These are phyloP conservation scores for Tetradesmus lagerheimii DNA, from an alignment of 139 green algal species.

Conservation along the genomic window DNA sequence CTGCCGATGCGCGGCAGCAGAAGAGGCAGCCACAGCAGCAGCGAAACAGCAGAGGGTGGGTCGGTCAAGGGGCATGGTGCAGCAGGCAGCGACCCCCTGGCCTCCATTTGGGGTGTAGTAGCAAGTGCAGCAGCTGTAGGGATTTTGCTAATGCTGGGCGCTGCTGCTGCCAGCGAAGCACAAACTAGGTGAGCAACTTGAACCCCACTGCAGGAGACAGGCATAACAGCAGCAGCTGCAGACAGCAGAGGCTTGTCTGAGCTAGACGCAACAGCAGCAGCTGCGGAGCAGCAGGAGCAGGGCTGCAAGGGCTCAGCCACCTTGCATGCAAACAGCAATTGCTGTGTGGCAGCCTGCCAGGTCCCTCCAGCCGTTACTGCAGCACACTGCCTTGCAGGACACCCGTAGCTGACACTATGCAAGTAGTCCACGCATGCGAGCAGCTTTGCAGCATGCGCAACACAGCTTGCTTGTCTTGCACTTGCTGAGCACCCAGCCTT, in stretches of 20 bases:
- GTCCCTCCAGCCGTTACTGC: neutral
- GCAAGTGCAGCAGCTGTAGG: neutral
- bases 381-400: neutral
- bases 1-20: neutral
- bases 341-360: too few relatives aligned
- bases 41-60: neutral
- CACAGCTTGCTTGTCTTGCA: too few relatives aligned
- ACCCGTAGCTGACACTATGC: too few relatives aligned
- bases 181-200: neutral
- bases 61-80: neutral
- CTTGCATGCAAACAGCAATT: too few relatives aligned
- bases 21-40: neutral
- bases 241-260: too few relatives aligned
- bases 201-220: neutral
- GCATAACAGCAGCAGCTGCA: neutral
- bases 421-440: too few relatives aligned
- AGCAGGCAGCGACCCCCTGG: neutral
- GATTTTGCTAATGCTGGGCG: neutral
- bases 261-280: too few relatives aligned
- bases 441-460: neutral
- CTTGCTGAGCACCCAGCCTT: too few relatives aligned
- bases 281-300: too few relatives aligned
- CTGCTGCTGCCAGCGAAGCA: neutral
- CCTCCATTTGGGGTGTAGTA: neutral
- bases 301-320: too few relatives aligned